Evolutionary conservation across 306 rosid genomes (phyloP).

Genomic region (Vigna angularis): DNA sequence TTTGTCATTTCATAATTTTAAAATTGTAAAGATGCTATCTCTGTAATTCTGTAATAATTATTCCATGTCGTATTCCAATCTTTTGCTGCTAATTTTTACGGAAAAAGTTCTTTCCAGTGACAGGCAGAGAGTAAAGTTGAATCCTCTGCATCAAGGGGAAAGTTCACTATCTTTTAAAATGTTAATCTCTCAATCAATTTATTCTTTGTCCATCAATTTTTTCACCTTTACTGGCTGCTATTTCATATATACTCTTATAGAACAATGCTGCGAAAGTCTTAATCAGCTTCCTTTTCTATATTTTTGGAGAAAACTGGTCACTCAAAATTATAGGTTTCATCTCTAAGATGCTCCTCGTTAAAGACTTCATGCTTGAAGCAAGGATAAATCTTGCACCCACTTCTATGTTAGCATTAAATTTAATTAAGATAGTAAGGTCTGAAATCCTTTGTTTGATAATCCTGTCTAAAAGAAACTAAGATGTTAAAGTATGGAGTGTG

Average conservation of each 20-base stretch:
- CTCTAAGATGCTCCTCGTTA: not conserved
- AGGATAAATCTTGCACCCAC: not conserved
- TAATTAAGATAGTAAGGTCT: constrained; percentile 2
- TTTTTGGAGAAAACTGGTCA: not conserved
- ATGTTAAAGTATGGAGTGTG: not conserved
- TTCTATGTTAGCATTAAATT: not conserved
- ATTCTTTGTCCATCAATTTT: not conserved
- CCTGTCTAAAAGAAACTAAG: constrained; percentile 11
- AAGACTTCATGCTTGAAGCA: constrained; percentile 20
- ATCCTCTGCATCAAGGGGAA: constrained; percentile 11
- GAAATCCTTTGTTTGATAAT: not conserved
- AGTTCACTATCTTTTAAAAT: not conserved
- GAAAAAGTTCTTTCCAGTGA: constrained; percentile 25
- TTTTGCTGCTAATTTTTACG: constrained; percentile 14
- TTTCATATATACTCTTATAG: constrained; percentile 25
- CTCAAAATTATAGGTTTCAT: constrained; percentile 1
- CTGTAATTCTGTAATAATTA: constrained; percentile 14
- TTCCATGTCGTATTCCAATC: constrained; percentile 15
- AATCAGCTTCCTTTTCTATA: not conserved
- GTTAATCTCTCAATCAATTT: not conserved
- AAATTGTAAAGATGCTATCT: not conserved
- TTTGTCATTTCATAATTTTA: constrained; percentile 23
- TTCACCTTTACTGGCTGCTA: constrained; percentile 15
- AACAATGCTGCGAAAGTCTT: constrained; percentile 13
- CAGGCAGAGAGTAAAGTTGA: constrained; percentile 2